Conservation (phyloP, 75 land plant species). For the Sequoiadendron giganteum region DNA sequence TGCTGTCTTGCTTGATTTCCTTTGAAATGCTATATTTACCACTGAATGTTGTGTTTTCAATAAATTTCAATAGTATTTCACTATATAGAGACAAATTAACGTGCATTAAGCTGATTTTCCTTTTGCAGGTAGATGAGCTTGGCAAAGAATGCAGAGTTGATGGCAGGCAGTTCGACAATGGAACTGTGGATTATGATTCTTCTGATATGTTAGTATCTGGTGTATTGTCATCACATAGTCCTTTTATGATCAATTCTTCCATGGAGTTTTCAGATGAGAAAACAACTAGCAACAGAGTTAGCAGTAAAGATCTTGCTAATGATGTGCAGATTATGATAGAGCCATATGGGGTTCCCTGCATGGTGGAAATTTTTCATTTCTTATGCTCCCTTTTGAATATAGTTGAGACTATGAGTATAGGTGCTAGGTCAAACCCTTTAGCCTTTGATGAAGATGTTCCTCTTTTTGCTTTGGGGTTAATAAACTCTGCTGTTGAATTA, state of each 20-base stretch:
- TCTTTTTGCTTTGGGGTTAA: slow-evolving; percentile 85
- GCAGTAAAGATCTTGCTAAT: slow-evolving; percentile 27
- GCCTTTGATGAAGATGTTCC: slow-evolving; percentile 97
- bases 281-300: slow-evolving; percentile 9
- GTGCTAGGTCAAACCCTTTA: slow-evolving; percentile 54
- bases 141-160: slow-evolving; percentile 31
- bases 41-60: not conserved
- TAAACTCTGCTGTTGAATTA: slow-evolving; percentile 93
- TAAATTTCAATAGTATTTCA: not conserved
- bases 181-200: slow-evolving; percentile 29
- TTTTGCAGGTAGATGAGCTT: slow-evolving; percentile 31
- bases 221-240: slow-evolving; percentile 18
- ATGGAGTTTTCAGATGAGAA: slow-evolving; percentile 26
- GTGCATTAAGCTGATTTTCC: not conserved
- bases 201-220: slow-evolving; percentile 23
- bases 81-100: not conserved
- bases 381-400: slow-evolving; percentile 85
- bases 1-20: not conserved
- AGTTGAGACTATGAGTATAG: slow-evolving; percentile 59
- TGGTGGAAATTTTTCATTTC: slow-evolving; percentile 95
- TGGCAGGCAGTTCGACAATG: slow-evolving; percentile 47
- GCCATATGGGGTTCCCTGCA: slow-evolving; percentile 91
- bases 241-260: slow-evolving; percentile 4
- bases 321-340: slow-evolving; percentile 55
- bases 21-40: not conserved